Conservation (phyloP, 2,329 filamentous ascomycete genomes). For the Trichoderma lentiforme region DNA sequence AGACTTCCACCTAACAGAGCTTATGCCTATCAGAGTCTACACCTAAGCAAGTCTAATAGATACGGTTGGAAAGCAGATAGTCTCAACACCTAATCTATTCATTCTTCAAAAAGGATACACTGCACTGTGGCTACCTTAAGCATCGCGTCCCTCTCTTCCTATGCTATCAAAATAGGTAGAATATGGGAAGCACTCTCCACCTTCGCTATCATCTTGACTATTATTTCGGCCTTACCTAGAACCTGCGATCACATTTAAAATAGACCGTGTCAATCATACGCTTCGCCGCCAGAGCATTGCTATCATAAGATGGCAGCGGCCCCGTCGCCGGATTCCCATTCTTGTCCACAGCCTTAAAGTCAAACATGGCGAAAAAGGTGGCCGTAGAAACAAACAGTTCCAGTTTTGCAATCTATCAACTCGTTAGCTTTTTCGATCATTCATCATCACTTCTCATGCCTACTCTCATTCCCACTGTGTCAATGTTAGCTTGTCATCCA, state of each 20-base stretch:
- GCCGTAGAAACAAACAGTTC: conserved; percentile 49
- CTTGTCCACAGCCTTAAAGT: conserved; percentile 42
- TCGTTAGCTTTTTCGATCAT: conserved; percentile 19
- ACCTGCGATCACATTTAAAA: conserved; percentile 11
- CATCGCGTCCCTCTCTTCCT: neutral
- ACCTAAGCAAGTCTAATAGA: neutral
- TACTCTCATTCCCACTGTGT: conserved; percentile 12
- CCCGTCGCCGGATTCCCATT: conserved; percentile 30
- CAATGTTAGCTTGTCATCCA: neutral
- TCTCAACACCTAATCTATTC: neutral
- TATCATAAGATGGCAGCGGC: conserved; percentile 18
- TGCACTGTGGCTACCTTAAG: neutral
- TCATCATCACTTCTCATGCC: neutral
- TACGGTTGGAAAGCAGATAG: neutral
- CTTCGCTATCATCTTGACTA: too few relatives aligned
- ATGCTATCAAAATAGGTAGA: neutral
- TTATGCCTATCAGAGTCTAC: neutral
- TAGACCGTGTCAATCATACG: neutral
- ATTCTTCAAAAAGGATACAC: neutral
- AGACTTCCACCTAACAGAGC: neutral
- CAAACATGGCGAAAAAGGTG: conserved; percentile 48
- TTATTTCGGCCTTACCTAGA: neutral
- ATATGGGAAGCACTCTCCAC: too few relatives aligned
- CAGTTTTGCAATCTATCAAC: conserved; percentile 47
- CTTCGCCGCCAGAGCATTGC: conserved; percentile 1